These are phyloP conservation scores for Hypoxylon trugodes DNA, from an alignment of 495 filamentous ascomycete genomes.

Conservation along the genomic window DNA sequence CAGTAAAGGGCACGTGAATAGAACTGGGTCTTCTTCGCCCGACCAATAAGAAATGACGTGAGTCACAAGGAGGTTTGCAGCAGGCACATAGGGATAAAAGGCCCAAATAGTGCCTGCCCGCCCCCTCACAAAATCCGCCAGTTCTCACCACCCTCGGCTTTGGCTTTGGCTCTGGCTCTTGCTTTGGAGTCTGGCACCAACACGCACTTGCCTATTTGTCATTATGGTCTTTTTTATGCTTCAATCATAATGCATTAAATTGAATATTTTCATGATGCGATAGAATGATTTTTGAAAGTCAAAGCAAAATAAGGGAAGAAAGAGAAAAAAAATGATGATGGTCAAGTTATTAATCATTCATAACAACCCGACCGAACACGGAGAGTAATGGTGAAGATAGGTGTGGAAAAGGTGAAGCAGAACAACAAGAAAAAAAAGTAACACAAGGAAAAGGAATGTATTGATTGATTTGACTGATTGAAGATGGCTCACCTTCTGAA, in stretches of 20 bases:
- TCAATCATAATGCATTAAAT: slow-evolving; percentile 4
- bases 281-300: no score
- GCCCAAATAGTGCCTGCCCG: slow-evolving; percentile 64
- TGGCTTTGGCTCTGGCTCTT: no score
- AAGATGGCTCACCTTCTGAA: slow-evolving; percentile 74
- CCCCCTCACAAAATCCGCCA: slow-evolving; percentile 54
- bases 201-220: neutral
- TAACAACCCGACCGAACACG: slow-evolving; percentile 5
- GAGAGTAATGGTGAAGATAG: no score
- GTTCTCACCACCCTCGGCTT: slow-evolving; percentile 53
- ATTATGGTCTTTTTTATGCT: neutral
- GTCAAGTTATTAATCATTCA: no score
- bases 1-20: slow-evolving; percentile 48
- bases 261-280: no score
- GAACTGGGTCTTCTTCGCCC: neutral
- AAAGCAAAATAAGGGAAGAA: no score
- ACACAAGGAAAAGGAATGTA: slow-evolving; percentile 36
- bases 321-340: no score
- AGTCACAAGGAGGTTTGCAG: slow-evolving; percentile 43
- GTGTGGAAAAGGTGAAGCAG: slow-evolving; percentile 29
- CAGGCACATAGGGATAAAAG: slow-evolving; percentile 54
- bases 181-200: slow-evolving; percentile 25
- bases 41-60: slow-evolving; percentile 40
- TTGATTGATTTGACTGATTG: no score
- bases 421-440: slow-evolving; percentile 41